Evolutionary conservation across 306 rosid genomes (phyloP).

Genomic region (Vigna radiata): DNA sequence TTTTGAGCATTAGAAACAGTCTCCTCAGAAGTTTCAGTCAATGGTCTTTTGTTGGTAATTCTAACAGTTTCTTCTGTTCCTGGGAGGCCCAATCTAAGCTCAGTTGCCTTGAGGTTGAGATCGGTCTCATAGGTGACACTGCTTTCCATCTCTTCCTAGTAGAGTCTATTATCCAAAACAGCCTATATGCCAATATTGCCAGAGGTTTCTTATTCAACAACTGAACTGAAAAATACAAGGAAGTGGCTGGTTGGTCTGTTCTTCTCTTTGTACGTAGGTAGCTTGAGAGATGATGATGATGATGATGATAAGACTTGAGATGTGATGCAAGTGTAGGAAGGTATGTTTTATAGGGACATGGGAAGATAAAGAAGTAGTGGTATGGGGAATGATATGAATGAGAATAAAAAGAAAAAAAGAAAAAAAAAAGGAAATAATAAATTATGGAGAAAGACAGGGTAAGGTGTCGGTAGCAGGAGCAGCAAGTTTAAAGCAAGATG

Average conservation of each 20-base stretch:
- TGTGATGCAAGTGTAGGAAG: conserved; percentile 36
- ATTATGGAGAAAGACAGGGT: conserved; percentile 79
- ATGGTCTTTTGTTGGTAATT: conserved; percentile 61
- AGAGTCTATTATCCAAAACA: neutral
- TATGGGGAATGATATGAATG: neutral
- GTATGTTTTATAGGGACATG: conserved; percentile 50
- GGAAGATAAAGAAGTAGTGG: conserved; percentile 5
- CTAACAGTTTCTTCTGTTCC: conserved; percentile 56
- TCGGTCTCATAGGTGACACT: conserved; percentile 56
- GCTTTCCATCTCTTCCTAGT: conserved; percentile 55
- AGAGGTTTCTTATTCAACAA: conserved; percentile 9
- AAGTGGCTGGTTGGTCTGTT: neutral
- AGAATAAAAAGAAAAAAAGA: no score
- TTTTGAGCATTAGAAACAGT: conserved; percentile 39
- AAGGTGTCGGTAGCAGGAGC: conserved; percentile 80
- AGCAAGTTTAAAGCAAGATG: conserved; percentile 77
- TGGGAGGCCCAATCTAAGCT: conserved; percentile 81
- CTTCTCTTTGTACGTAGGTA: neutral
- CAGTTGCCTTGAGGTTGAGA: conserved; percentile 85
- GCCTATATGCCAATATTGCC: neutral
- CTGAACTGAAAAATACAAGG: neutral
- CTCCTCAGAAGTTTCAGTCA: conserved; percentile 50
- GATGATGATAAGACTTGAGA: conserved; percentile 33
- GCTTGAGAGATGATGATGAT: conserved; percentile 33
- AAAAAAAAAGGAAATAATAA: conserved; percentile 35